These are phyloP conservation scores for Brassica balearica DNA, from an alignment of 441 rosid species.

Conservation along the genomic window DNA sequence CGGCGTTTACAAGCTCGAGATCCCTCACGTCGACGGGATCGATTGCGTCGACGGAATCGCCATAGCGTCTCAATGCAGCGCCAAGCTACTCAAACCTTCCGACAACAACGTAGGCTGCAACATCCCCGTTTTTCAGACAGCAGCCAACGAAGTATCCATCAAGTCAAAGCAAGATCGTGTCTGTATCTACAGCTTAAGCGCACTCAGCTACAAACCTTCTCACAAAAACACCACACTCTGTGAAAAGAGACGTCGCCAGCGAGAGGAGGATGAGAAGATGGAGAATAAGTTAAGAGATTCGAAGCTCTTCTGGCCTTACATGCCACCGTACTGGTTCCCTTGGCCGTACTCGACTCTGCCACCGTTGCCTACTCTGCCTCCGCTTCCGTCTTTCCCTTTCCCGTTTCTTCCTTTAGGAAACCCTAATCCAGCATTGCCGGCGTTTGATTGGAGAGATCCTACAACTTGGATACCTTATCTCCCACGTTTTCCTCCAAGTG, in stretches of 20 bases:
- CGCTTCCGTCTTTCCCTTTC: constrained; percentile 50
- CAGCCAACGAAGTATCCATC: constrained; percentile 59
- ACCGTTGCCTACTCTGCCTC: constrained; percentile 46
- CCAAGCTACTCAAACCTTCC: constrained; percentile 50
- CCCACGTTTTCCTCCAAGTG: constrained; percentile 60
- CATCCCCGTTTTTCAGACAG: constrained; percentile 52
- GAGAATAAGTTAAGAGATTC: constrained; percentile 44
- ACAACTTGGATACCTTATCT: constrained; percentile 49
- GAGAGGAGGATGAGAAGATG: constrained; percentile 29
- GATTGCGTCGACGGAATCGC: constrained; percentile 66
- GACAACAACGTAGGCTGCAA: constrained; percentile 44
- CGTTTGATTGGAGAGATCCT: constrained; percentile 48
- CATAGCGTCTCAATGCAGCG: constrained; percentile 58
- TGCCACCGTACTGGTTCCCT: constrained; percentile 60
- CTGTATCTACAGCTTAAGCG: constrained; percentile 72
- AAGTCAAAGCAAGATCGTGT: constrained; percentile 67
- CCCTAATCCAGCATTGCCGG: constrained; percentile 44
- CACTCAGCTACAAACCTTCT: constrained; percentile 60
- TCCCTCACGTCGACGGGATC: constrained; percentile 69
- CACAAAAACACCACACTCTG: constrained; percentile 58
- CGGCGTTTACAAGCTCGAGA: constrained; percentile 67
- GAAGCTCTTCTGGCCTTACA: constrained; percentile 61
- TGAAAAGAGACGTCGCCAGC: constrained; percentile 30
- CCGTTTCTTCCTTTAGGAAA: constrained; percentile 46
- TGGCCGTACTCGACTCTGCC: constrained; percentile 54